These are phyloP conservation scores for Cudoniella acicularis DNA, from an alignment of 495 filamentous ascomycete species.

Conservation along the genomic window DNA sequence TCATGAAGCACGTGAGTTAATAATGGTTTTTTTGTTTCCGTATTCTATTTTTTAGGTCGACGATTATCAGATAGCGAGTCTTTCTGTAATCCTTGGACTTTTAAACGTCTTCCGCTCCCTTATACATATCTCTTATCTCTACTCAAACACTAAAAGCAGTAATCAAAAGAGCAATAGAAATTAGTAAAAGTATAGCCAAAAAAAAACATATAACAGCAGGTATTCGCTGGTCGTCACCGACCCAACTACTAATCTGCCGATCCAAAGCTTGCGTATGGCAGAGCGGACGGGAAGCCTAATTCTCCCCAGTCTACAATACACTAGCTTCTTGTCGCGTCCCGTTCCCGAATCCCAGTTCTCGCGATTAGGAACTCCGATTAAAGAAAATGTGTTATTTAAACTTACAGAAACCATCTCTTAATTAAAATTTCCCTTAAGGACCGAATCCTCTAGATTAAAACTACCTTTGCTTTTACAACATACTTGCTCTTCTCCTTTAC, in stretches of 20 bases:
- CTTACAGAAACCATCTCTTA: neutral
- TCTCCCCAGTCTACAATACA: constrained; percentile 22
- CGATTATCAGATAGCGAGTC: no score
- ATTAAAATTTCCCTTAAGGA: neutral
- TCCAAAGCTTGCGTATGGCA: constrained; percentile 33
- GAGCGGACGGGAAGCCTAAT: constrained; percentile 31
- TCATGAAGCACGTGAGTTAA: no score
- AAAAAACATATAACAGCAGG: constrained; percentile 31
- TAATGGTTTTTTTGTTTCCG: no score
- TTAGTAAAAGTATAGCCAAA: no score
- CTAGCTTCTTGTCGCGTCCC: neutral
- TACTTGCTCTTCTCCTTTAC: neutral
- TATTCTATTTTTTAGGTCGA: no score
- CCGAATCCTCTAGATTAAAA: neutral
- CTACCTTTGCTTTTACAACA: neutral
- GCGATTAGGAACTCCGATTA: neutral
- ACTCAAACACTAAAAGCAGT: no score
- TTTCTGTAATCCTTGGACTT: no score
- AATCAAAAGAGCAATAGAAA: no score
- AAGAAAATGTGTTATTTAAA: neutral
- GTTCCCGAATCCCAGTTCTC: neutral
- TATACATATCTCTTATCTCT: no score
- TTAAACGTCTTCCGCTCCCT: no score
- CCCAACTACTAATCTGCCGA: constrained; percentile 32
- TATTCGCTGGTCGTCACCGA: constrained; percentile 37